phyloP scores from a whole-genome alignment of 1,139 yeast species.

The Pichia sp. region DNA sequence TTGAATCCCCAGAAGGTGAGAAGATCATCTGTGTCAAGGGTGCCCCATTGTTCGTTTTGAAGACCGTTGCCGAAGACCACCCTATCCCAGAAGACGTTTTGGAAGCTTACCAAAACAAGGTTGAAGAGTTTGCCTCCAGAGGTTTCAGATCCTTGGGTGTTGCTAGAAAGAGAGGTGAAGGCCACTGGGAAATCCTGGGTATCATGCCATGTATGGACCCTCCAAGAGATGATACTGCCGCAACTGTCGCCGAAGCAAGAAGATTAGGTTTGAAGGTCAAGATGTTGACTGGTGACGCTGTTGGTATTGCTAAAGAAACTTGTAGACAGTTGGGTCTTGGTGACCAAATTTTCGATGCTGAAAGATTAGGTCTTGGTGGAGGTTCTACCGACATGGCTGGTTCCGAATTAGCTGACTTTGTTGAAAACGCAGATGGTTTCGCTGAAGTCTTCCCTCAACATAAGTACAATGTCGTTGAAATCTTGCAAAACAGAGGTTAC shows the following conservation, averaged over 20 bases:
- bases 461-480: conserved; percentile 88
- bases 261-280: conserved; percentile 89
- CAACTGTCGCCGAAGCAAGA: conserved; percentile 91
- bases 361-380: conserved; percentile 87
- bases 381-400: conserved; percentile 89
- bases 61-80: conserved; percentile 95
- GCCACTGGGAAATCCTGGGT: conserved; percentile 97
- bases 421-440: conserved; percentile 95
- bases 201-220: conserved; percentile 99
- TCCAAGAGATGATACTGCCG: conserved; percentile 98
- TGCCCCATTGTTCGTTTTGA: conserved; percentile 92
- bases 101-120: conserved; percentile 93
- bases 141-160: conserved; percentile 99
- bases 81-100: conserved; percentile 94
- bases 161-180: conserved; percentile 98
- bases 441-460: conserved; percentile 98
- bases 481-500: conserved; percentile 87
- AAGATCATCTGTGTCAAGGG: conserved; percentile 95
- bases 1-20: conserved; percentile 95
- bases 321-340: conserved; percentile 97
- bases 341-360: conserved; percentile 95
- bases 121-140: conserved; percentile 95
- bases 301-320: conserved; percentile 97
- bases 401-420: conserved; percentile 92
- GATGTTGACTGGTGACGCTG: conserved; percentile 99